Base-by-base conservation (phyloP, 2,329 filamentous ascomycete genomes). In the Calonectria hawksworthii region DNA sequence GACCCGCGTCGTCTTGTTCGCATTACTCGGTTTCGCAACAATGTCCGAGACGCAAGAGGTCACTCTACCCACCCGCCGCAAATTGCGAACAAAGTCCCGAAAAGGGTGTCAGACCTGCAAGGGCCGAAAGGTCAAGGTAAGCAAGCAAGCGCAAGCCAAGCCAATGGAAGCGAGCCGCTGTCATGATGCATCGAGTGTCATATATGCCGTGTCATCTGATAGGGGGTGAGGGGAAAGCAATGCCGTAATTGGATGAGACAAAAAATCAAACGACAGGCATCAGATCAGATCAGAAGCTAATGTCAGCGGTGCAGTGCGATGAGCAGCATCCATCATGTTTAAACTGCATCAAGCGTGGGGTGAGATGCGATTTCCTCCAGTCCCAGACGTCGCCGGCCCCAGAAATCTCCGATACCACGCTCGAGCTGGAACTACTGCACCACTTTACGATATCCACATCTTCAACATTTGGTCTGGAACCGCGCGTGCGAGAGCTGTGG, bases 71-170 rank as follows among this genome's bases (percentile, higher is more conserved):
- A 64, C 68, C 14, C 68, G 68, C 18, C 64, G 70, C 23, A 73
- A 73, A 34, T 44, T 66, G 70, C 70, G 65, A 18, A 73, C 70
- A 47, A 73, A 73, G 41, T 73, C 70, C 21, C 64, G 70, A 16
- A 73, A 68, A 30, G 70, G 70, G 7, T 73, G 70, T 38, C 70
- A 73, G 44, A 34, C 54, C 16, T 73, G 70, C 54, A 73, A 73
- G 70, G 41, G 64, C 23, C 61, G 70, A 28, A 73, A 73, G 34
- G 64, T 73, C 44, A 73, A 73, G 70, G 70, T 73, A 68, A 56
- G 70, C 44, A 23, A 23, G 14, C 30, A n/a, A 36, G n/a, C n/a
- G n/a, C n/a, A n/a, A 56, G 18, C 54, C n/a, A 41, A 47, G 44
- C n/a, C 36, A 61, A 41, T 41, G 56, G 32, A 41, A 63, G 23